Percentiles rank a stretch among this genome's conserved stretches.
phyloP scores from a whole-genome alignment of 2,329 filamentous ascomycete genomes.

The Diplodia scrobiculata region DNA sequence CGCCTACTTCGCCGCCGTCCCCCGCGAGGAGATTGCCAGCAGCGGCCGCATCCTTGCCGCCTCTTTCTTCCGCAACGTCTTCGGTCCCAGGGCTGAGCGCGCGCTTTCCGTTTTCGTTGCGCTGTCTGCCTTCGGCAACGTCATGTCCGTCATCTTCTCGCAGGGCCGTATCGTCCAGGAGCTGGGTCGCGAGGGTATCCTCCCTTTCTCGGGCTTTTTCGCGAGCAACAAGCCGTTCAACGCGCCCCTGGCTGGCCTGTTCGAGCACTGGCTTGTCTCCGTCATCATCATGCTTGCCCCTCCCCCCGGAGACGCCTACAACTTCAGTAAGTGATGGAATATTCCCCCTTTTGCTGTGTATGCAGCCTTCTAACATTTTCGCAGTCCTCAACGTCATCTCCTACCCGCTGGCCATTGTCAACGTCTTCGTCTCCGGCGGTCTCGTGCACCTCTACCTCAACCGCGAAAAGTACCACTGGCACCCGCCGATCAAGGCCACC shows the following conservation, averaged over 20 bases:
- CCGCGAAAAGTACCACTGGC: conserved; percentile 50
- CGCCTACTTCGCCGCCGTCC: conserved; percentile 66
- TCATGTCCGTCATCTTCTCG: conserved; percentile 68
- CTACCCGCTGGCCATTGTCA: conserved; percentile 63
- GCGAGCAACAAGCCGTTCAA: conserved; percentile 66
- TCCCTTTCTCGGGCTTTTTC: conserved; percentile 65
- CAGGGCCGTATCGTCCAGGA: conserved; percentile 68
- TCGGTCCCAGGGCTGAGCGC: conserved; percentile 57
- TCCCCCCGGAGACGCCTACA: conserved; percentile 67
- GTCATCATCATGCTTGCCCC: conserved; percentile 68
- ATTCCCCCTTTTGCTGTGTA: conserved; percentile 4
- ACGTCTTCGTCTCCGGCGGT: conserved; percentile 54
- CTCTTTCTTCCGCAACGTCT: conserved; percentile 60
- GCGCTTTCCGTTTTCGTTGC: conserved; percentile 67
- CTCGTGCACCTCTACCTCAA: conserved; percentile 53
- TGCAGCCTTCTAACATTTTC: background rate
- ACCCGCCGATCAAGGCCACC: conserved; percentile 53
- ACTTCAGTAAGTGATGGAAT: conserved; percentile 55
- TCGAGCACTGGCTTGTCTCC: conserved; percentile 65
- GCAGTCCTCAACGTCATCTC: conserved; percentile 59
- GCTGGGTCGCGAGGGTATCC: conserved; percentile 66
- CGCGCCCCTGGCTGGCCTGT: conserved; percentile 62
- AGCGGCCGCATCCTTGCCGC: conserved; percentile 60
- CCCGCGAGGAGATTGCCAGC: conserved; percentile 57
- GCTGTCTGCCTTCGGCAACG: conserved; percentile 68